A percentile compares a stretch with the other conserved stretches of the same genome.
phyloP scores from a whole-genome alignment of 345 rosid genomes.

The Nasturtium officinale region DNA sequence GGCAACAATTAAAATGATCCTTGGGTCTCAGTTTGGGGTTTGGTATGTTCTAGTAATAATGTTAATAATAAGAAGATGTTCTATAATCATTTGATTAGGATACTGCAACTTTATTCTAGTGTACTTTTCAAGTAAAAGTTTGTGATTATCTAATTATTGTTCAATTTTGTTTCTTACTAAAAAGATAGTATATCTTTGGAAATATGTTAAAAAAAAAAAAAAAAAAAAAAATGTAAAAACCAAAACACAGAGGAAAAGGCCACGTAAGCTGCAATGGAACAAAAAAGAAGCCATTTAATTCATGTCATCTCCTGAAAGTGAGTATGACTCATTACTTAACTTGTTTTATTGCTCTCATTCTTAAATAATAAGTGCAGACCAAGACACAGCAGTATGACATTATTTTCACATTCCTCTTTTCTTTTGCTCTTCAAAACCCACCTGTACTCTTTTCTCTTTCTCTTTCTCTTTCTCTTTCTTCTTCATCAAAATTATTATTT shows the following conservation, averaged over 20 bases:
- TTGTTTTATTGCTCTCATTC: conserved; percentile 33
- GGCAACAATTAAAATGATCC: background rate
- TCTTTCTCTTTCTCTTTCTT: background rate
- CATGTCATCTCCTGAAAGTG: conserved; percentile 28
- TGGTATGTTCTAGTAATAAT: background rate
- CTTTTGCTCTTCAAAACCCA: background rate
- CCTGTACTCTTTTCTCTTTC: background rate
- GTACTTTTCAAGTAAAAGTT: background rate
- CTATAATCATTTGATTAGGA: background rate
- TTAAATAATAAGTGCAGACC: background rate
- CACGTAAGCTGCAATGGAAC: conserved; percentile 4
- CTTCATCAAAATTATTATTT: background rate
- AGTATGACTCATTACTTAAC: conserved; percentile 36
- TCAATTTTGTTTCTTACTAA: background rate
- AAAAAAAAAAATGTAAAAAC: too few relatives aligned
- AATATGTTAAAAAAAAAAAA: background rate
- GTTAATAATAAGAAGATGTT: background rate
- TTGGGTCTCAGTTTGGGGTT: background rate
- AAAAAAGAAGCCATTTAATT: conserved; percentile 10
- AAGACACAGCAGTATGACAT: background rate
- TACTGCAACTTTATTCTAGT: background rate
- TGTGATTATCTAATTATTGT: background rate
- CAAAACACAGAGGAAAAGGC: background rate
- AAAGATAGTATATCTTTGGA: background rate
- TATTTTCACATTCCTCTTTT: background rate